Evolutionary conservation across 2,329 filamentous ascomycete genomes (phyloP).

Genomic region (Ascocoryne sarcoides): DNA sequence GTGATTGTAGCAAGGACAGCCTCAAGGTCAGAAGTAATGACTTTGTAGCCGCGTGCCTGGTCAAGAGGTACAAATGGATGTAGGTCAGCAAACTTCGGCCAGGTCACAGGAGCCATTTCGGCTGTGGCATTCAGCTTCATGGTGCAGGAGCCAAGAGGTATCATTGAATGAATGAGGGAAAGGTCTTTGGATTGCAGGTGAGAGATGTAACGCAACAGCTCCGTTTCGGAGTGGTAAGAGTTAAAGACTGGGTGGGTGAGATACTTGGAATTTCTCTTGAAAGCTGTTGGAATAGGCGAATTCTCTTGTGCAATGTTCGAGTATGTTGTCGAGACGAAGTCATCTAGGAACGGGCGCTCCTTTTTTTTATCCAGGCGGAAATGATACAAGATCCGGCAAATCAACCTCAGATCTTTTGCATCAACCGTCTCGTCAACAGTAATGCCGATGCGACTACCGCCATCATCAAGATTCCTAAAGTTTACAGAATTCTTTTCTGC

Average conservation of each 20-base stretch:
- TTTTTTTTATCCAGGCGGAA: background rate
- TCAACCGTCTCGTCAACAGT: constrained; percentile 70
- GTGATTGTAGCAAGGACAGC: constrained; percentile 73
- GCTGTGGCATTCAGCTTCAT: constrained; percentile 97
- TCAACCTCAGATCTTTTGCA: constrained; percentile 44
- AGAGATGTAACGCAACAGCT: constrained; percentile 86
- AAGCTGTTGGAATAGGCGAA: constrained; percentile 40
- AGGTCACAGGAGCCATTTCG: constrained; percentile 83
- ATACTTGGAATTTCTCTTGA: constrained; percentile 66
- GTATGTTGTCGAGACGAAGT: too few species aligned
- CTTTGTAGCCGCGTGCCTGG: constrained; percentile 58
- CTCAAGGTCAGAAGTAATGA: constrained; percentile 65
- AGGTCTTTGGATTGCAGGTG: constrained; percentile 91
- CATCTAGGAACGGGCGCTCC: background rate
- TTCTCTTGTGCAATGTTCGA: background rate
- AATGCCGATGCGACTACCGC: constrained; percentile 59
- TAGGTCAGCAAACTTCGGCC: constrained; percentile 64
- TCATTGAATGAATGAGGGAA: constrained; percentile 94
- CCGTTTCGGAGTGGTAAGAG: constrained; percentile 87
- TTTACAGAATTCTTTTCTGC: constrained; percentile 48
- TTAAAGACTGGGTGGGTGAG: constrained; percentile 93
- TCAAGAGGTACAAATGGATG: constrained; percentile 69
- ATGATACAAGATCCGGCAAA: constrained; percentile 45
- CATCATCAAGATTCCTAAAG: constrained; percentile 52
- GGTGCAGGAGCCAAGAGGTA: constrained; percentile 90